These are phyloP conservation scores for Mucor mucedo DNA, from an alignment of 371 early-diverging fungal genomes.

Conservation along the genomic window DNA sequence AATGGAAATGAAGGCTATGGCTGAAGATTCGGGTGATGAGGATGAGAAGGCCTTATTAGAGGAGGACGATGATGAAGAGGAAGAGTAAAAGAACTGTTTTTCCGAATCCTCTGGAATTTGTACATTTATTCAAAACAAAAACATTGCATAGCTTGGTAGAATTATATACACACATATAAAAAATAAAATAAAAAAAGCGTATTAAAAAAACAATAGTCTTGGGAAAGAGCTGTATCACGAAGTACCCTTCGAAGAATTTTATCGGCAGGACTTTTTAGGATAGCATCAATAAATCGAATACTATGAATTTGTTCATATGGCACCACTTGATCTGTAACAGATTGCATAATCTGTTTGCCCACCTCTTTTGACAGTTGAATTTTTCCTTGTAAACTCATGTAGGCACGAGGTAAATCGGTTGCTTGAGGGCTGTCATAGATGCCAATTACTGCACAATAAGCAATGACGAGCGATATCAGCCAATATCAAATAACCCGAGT, in stretches of 20 bases:
- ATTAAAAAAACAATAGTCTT: no score
- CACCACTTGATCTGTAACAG: slow-evolving; percentile 64
- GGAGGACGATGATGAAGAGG: slow-evolving; percentile 6
- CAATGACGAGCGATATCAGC: slow-evolving; percentile 61
- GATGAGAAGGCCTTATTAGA: slow-evolving; percentile 20
- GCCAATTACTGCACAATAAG: slow-evolving; percentile 75
- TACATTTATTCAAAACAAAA: background rate
- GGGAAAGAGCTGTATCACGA: slow-evolving; percentile 15
- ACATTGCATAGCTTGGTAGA: background rate
- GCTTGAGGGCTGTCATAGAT: slow-evolving; percentile 51
- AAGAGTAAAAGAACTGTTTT: background rate
- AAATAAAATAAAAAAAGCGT: no score
- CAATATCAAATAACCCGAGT: background rate
- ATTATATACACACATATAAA: no score
- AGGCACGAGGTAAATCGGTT: slow-evolving; percentile 78
- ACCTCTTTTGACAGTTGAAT: slow-evolving; percentile 12
- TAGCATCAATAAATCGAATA: slow-evolving; percentile 66
- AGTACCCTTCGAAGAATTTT: slow-evolving; percentile 72
- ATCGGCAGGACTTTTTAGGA: slow-evolving; percentile 77
- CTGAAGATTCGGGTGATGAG: slow-evolving; percentile 23
- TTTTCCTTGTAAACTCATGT: slow-evolving; percentile 53
- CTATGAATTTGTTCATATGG: slow-evolving; percentile 76
- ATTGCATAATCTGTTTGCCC: slow-evolving; percentile 51
- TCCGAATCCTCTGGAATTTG: no score
- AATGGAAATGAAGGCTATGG: slow-evolving; percentile 29